Percentiles rank a stretch among this genome's conserved stretches.
phyloP scores from a whole-genome alignment of 2,329 filamentous ascomycete species.

The Camillea tinctor region DNA sequence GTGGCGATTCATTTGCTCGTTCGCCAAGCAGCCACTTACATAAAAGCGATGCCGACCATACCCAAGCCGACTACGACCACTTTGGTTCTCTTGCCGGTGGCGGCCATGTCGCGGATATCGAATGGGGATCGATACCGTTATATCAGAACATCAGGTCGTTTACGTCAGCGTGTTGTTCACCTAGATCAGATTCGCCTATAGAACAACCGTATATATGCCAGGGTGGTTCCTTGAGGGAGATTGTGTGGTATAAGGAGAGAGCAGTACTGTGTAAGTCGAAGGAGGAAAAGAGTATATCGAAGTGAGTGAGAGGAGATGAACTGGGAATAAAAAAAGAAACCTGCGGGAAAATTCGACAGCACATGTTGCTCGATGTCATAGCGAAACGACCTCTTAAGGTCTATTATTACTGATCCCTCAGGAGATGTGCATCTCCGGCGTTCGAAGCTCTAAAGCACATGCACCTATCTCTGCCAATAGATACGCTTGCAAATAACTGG shows the following conservation, averaged over 20 bases:
- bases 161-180: conserved; percentile 10
- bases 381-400: conserved; percentile 2
- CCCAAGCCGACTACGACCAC: conserved; percentile 84
- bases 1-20: background rate
- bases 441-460: conserved; percentile 1
- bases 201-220: no score
- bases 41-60: conserved; percentile 89
- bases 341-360: conserved; percentile 2
- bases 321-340: background rate
- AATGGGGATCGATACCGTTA: background rate
- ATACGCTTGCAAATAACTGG: conserved; percentile 14
- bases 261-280: background rate
- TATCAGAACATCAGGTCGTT: background rate
- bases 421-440: conserved; percentile 29
- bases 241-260: background rate
- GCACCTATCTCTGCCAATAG: conserved; percentile 16
- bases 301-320: conserved; percentile 1
- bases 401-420: conserved; percentile 9
- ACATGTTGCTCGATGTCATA: conserved; percentile 1
- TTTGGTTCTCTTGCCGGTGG: conserved; percentile 51
- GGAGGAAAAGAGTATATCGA: background rate
- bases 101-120: conserved; percentile 39
- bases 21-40: conserved; percentile 55
- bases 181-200: no score
- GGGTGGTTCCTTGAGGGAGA: no score